phyloP scores from a whole-genome alignment of 1,139 yeast genomes.

The Pichia inconspicua region DNA sequence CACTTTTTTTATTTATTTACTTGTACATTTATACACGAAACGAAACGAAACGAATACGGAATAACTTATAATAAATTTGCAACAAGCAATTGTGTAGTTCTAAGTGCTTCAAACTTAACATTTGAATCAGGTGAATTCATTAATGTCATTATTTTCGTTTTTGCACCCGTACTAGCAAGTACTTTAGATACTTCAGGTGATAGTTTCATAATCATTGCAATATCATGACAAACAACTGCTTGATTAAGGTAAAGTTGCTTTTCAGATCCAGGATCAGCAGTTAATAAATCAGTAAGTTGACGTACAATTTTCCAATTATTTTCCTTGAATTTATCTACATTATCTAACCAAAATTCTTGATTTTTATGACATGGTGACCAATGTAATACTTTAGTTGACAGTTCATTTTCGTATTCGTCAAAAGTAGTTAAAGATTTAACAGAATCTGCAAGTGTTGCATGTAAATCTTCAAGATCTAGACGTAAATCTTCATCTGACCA shows the following conservation, averaged over 20 bases:
- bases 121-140: slow-evolving; percentile 79
- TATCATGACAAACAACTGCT: slow-evolving; percentile 65
- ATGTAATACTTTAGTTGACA: slow-evolving; percentile 65
- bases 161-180: slow-evolving; percentile 46
- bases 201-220: slow-evolving; percentile 62
- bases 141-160: slow-evolving; percentile 75
- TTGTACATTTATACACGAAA: neutral
- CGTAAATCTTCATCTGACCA: slow-evolving; percentile 93
- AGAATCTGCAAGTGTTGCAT: slow-evolving; percentile 56
- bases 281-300: slow-evolving; percentile 39
- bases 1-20: neutral
- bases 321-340: slow-evolving; percentile 67
- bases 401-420: slow-evolving; percentile 85
- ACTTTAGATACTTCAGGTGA: slow-evolving; percentile 49
- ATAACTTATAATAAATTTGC: slow-evolving; percentile 39
- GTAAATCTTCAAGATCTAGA: slow-evolving; percentile 55
- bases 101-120: slow-evolving; percentile 89
- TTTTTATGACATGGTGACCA: slow-evolving; percentile 95
- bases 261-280: slow-evolving; percentile 24
- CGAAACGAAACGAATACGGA: neutral
- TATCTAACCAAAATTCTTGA: slow-evolving; percentile 83
- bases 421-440: slow-evolving; percentile 79
- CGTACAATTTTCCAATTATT: slow-evolving; percentile 67
- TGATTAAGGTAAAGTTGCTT: slow-evolving; percentile 32
- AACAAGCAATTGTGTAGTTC: slow-evolving; percentile 86